These are phyloP conservation scores for Rhodotorula sp. DNA, from an alignment of 1,284 basidiomycete species.

Conservation along the genomic window DNA sequence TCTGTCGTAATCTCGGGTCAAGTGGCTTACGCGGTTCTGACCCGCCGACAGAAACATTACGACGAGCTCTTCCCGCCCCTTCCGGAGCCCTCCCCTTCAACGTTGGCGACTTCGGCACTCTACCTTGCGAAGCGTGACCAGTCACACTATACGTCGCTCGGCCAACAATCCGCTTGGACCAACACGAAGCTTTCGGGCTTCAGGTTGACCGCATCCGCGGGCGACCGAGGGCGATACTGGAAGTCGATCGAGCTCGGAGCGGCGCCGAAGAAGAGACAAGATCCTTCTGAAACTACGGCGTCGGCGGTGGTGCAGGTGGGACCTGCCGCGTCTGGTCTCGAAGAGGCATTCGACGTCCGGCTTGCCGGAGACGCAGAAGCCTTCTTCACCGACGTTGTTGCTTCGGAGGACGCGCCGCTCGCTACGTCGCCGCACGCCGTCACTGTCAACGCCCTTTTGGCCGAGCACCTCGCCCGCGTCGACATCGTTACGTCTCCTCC, in stretches of 20 bases:
- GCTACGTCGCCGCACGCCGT: not conserved
- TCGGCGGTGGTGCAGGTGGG: slow-evolving; percentile 8
- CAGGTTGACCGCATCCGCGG: slow-evolving; percentile 14
- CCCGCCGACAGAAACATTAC: slow-evolving; percentile 64
- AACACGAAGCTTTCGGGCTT: slow-evolving; percentile 29
- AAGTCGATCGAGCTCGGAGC: slow-evolving; percentile 11
- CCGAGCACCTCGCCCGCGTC: slow-evolving; percentile 17
- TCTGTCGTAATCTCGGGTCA: slow-evolving; percentile 1
- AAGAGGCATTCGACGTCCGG: slow-evolving; percentile 8
- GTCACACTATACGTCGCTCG: slow-evolving; percentile 12
- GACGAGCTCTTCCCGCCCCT: slow-evolving; percentile 69
- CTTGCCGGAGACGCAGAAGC: not conserved
- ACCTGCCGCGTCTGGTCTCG: not conserved
- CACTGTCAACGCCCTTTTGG: slow-evolving; percentile 2
- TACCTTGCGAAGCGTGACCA: slow-evolving; percentile 67
- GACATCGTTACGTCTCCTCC: slow-evolving; percentile 23
- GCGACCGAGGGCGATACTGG: slow-evolving; percentile 10
- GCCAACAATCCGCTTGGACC: slow-evolving; percentile 24
- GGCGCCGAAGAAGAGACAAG: slow-evolving; percentile 1
- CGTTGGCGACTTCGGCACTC: slow-evolving; percentile 74
- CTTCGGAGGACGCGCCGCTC: not conserved
- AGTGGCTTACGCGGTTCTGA: not conserved
- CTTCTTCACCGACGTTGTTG: slow-evolving; percentile 6
- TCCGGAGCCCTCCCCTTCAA: slow-evolving; percentile 59
- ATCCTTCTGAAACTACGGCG: not conserved